These are phyloP conservation scores for Nectriaceae sp. DNA, from an alignment of 2,329 filamentous ascomycete species.

Conservation along the genomic window DNA sequence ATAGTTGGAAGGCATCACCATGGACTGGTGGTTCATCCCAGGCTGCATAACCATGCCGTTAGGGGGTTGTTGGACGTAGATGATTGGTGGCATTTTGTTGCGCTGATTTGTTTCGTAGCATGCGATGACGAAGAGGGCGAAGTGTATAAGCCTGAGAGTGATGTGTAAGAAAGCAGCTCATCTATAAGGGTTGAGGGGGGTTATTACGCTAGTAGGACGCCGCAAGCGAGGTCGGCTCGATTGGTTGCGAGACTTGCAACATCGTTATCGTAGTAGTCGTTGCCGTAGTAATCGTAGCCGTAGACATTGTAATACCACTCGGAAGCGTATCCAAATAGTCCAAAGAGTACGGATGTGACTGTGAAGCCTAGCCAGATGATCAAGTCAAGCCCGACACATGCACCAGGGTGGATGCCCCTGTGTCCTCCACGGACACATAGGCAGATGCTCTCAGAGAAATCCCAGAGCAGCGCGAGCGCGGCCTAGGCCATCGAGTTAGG, in stretches of 20 bases:
- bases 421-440: constrained; percentile 11
- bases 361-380: constrained; percentile 15
- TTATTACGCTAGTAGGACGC: constrained; percentile 8
- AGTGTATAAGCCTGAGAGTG: constrained; percentile 14
- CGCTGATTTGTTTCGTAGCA: constrained; percentile 22
- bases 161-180: too few relatives aligned
- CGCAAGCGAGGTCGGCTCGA: constrained; percentile 6
- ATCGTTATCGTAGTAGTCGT: neutral
- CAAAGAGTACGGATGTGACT: neutral
- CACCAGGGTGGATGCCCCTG: constrained; percentile 14
- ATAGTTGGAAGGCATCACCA: neutral
- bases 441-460: constrained; percentile 11
- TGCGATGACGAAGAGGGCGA: constrained; percentile 24
- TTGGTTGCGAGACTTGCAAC: neutral
- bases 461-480: constrained; percentile 12
- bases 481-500: neutral
- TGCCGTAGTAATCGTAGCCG: constrained; percentile 1
- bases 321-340: neutral
- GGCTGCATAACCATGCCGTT: neutral
- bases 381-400: constrained; percentile 14
- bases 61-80: constrained; percentile 12
- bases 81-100: constrained; percentile 12
- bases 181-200: neutral
- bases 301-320: neutral
- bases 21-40: too few relatives aligned